Percentiles rank a stretch among this genome's conserved stretches.
Evolutionary conservation across 371 early-diverging fungal species (phyloP).

Genomic region (Blakeslea trispora): DNA sequence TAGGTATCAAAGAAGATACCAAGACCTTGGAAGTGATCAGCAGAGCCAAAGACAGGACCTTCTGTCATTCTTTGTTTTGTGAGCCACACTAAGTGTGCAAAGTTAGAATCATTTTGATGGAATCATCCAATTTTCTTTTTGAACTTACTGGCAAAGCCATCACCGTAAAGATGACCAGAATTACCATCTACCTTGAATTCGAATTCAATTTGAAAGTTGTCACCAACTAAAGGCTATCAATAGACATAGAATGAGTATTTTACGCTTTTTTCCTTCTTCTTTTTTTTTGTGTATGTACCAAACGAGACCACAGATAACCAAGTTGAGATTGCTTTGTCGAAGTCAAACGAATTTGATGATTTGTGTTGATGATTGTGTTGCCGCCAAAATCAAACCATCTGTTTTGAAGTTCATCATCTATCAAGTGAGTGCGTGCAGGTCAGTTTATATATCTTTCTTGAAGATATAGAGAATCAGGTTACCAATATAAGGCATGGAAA

Average conservation of each 20-base stretch:
- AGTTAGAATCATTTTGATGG: background rate
- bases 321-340: conserved; percentile 74
- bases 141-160: conserved; percentile 94
- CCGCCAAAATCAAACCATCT: conserved; percentile 78
- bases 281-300: too few relatives aligned
- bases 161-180: conserved; percentile 74
- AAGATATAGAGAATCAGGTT: conserved; percentile 4
- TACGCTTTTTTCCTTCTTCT: conserved; percentile 17
- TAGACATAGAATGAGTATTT: background rate
- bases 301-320: conserved; percentile 88
- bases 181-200: conserved; percentile 87
- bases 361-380: conserved; percentile 71
- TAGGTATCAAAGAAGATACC: conserved; percentile 97
- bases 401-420: conserved; percentile 71
- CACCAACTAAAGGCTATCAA: conserved; percentile 63
- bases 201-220: conserved; percentile 88
- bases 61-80: conserved; percentile 45
- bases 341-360: conserved; percentile 82
- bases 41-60: conserved; percentile 91
- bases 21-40: conserved; percentile 87
- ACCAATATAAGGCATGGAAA: conserved; percentile 77
- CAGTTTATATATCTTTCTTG: too few relatives aligned
- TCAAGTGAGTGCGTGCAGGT: too few relatives aligned
- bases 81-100: conserved; percentile 38
- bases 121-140: conserved; percentile 17